phyloP scores from a whole-genome alignment of 306 rosid species.

The Pterocarpus santalinus region DNA sequence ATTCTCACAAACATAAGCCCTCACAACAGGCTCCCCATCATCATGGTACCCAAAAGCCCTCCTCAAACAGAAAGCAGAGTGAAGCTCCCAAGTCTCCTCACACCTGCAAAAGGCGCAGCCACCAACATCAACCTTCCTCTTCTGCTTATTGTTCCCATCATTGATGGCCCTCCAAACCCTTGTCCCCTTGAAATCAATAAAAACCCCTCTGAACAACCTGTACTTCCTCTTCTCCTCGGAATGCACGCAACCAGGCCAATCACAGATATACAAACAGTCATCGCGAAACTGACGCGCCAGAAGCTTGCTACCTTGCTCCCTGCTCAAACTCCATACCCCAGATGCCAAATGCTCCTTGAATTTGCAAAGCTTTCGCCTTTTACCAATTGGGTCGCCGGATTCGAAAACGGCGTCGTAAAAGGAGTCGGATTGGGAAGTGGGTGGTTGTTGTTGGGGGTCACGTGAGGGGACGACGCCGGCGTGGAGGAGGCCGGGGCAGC shows the following conservation, averaged over 20 bases:
- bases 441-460: constrained; percentile 48
- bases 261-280: constrained; percentile 73
- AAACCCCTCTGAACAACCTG: constrained; percentile 81
- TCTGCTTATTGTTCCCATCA: constrained; percentile 52
- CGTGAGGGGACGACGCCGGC: constrained; percentile 69
- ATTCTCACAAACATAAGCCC: constrained; percentile 88
- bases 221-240: constrained; percentile 74
- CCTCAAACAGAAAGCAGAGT: constrained; percentile 79
- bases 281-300: constrained; percentile 78
- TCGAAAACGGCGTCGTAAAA: constrained; percentile 53
- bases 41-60: constrained; percentile 76
- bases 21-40: constrained; percentile 90
- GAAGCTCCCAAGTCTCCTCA: constrained; percentile 77
- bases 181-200: constrained; percentile 67
- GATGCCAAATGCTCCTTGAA: constrained; percentile 73
- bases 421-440: constrained; percentile 64
- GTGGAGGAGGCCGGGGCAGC: constrained; percentile 85
- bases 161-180: constrained; percentile 75
- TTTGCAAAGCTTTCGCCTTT: constrained; percentile 51
- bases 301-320: constrained; percentile 81
- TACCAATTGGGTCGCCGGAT: not conserved
- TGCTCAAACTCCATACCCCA: constrained; percentile 68
- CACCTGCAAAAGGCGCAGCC: constrained; percentile 74
- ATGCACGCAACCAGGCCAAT: constrained; percentile 90
- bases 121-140: constrained; percentile 57